phyloP scores from a whole-genome alignment of 169 alveolate genomes.

The Perkinsus marinus region DNA sequence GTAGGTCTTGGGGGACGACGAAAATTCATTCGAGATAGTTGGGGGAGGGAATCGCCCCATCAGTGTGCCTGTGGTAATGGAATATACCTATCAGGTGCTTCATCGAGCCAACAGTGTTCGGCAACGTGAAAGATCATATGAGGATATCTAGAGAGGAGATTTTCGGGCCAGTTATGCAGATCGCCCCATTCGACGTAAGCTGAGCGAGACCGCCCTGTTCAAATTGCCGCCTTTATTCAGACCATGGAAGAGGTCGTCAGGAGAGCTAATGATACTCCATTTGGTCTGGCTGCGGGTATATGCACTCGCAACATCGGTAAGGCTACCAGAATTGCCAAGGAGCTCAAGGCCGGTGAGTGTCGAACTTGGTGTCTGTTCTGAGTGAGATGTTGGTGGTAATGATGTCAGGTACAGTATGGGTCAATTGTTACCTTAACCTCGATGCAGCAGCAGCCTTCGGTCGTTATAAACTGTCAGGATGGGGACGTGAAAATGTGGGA shows the following conservation, averaged over 20 bases:
- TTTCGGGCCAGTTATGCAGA: constrained; percentile 61
- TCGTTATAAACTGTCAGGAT: constrained; percentile 61
- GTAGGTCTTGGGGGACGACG: neutral
- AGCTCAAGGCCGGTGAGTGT: constrained; percentile 24
- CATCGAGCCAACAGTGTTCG: constrained; percentile 59
- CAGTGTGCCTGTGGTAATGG: neutral
- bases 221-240: too few species aligned
- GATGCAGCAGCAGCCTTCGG: constrained; percentile 59
- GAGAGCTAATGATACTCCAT: constrained; percentile 57
- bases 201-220: too few species aligned
- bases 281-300: constrained; percentile 69
- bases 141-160: constrained; percentile 63
- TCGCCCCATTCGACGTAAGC: constrained; percentile 27
- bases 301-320: constrained; percentile 44
- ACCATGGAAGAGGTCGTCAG: constrained; percentile 51
- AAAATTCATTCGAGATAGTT: neutral
- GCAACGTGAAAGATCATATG: constrained; percentile 56
- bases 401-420: constrained; percentile 49
- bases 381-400: neutral
- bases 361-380: neutral
- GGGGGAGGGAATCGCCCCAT: too few species aligned
- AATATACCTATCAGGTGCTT: constrained; percentile 29
- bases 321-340: constrained; percentile 40
- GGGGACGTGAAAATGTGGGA: constrained; percentile 22
- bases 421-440: constrained; percentile 40